These are phyloP conservation scores for Lichtheimia hyalospora DNA, from an alignment of 371 early-diverging fungal species.

Conservation along the genomic window DNA sequence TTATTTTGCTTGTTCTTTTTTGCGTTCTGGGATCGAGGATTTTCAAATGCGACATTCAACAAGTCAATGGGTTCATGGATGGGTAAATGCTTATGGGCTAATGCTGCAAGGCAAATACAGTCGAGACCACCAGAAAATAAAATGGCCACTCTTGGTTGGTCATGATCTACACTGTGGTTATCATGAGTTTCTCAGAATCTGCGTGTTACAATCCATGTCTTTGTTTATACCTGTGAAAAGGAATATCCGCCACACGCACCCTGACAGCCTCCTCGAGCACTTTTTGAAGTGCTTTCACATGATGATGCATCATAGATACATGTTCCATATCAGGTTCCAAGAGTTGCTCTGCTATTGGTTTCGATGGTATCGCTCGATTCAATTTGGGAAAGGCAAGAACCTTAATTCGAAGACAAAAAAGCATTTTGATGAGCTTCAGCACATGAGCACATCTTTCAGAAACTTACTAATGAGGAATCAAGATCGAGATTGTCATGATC, in stretches of 20 bases:
- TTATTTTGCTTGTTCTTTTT: conserved; percentile 15
- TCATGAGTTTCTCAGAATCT: background rate
- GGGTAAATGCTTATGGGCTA: conserved; percentile 73
- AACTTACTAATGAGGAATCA: background rate
- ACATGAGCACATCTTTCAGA: background rate
- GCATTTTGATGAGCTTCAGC: background rate
- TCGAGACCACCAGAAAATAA: conserved; percentile 96
- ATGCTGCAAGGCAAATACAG: conserved; percentile 83
- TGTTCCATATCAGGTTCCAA: background rate
- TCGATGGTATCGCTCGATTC: background rate
- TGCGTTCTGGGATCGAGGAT: conserved; percentile 71
- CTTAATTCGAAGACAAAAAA: background rate
- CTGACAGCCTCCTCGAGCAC: conserved; percentile 57
- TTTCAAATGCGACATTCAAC: conserved; percentile 96
- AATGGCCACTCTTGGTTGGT: conserved; percentile 68
- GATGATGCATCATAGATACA: background rate
- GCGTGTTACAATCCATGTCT: background rate
- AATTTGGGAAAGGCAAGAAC: conserved; percentile 1
- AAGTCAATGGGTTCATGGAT: conserved; percentile 80
- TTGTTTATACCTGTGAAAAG: conserved; percentile 40
- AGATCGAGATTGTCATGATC: background rate
- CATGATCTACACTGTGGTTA: background rate
- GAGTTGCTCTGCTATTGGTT: conserved; percentile 1
- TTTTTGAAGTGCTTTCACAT: background rate
- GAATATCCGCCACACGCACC: conserved; percentile 58